These are phyloP conservation scores for Ceratocystis destructans DNA, from an alignment of 2,329 filamentous ascomycete genomes.

Conservation along the genomic window DNA sequence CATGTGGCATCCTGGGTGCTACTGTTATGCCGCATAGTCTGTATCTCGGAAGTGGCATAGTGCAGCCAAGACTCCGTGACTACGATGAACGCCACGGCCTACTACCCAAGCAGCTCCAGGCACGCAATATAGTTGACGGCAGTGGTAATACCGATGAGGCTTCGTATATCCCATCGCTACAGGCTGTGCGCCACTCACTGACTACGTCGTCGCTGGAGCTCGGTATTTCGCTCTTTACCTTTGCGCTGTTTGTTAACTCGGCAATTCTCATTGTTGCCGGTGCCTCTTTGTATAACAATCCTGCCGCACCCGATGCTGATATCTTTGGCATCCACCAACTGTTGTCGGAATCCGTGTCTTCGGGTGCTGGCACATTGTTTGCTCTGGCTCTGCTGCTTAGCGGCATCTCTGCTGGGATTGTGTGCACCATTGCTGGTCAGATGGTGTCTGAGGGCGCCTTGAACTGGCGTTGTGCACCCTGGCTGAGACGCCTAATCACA, in stretches of 20 bases:
- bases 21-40: slow-evolving; percentile 61
- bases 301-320: slow-evolving; percentile 52
- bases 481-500: slow-evolving; percentile 65
- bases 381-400: slow-evolving; percentile 68
- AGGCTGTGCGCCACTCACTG: slow-evolving; percentile 60
- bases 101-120: slow-evolving; percentile 26
- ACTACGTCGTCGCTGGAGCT: slow-evolving; percentile 61
- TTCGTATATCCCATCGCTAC: slow-evolving; percentile 56
- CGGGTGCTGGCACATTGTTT: slow-evolving; percentile 70
- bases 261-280: slow-evolving; percentile 73
- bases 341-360: slow-evolving; percentile 53
- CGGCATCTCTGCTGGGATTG: slow-evolving; percentile 67
- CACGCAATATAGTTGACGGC: slow-evolving; percentile 12
- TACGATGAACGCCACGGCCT: slow-evolving; percentile 48
- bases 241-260: slow-evolving; percentile 73
- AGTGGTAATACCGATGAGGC: slow-evolving; percentile 32
- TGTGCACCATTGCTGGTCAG: slow-evolving; percentile 80
- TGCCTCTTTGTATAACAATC: slow-evolving; percentile 53
- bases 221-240: slow-evolving; percentile 60
- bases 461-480: slow-evolving; percentile 59
- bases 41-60: slow-evolving; percentile 55
- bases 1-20: slow-evolving; percentile 63
- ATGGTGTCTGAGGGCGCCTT: slow-evolving; percentile 79
- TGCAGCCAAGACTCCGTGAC: slow-evolving; percentile 50
- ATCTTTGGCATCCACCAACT: slow-evolving; percentile 73